Base-by-base conservation (phyloP, 2,329 filamentous ascomycete species). In the Aspergillus aculeatus region DNA sequence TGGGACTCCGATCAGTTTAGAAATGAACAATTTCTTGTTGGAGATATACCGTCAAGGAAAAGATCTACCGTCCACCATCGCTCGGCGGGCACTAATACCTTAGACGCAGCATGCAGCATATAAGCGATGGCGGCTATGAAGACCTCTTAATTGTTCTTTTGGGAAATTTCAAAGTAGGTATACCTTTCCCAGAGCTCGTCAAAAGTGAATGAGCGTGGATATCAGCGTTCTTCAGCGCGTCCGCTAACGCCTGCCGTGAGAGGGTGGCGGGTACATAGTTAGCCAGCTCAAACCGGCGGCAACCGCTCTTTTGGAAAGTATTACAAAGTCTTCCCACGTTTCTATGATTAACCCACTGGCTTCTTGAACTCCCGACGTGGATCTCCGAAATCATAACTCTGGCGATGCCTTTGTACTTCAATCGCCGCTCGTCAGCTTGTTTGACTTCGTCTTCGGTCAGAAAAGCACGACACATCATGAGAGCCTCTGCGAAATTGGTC, bases 201-300 rank as follows among this genome's bases (percentile, higher is more conserved):
- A 61, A 50, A 24, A 64, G 50, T 64, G 47, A 58, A 21, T 49
- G 5, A 26, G 44, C 3, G 53, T 14, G 24, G n/a, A 63, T 29
- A 12, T 61, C 57, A 2, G 44, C 50, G 26, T 57, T 60, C 29
- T 47, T 26, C 1, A 66, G 60, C 4, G 54, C 51, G 19, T 53
- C 47, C 14, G 44, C 29, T 19, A 76, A 68, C 51, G 68, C 21
- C 58, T 65, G 52, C 60, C 65, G 49, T 52, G 68, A 66, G 52
- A 76, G 68, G 12, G 73, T 56, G 7, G 67, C 66, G 59, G 67
- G 68, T 58, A 75, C 65, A 63, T 72, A 66, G 65, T 75, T 73
- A 49, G 57, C 50, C 29, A 72, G 23, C 59, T 73, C 63, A 26
- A 69, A 62, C 26, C 62, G 58, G 49, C 58, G 52, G 64, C 63